Percentiles rank a stretch among this genome's conserved stretches.
phyloP scores from a whole-genome alignment of 176 grass and related monocot genomes.

The Otatea glauca region DNA sequence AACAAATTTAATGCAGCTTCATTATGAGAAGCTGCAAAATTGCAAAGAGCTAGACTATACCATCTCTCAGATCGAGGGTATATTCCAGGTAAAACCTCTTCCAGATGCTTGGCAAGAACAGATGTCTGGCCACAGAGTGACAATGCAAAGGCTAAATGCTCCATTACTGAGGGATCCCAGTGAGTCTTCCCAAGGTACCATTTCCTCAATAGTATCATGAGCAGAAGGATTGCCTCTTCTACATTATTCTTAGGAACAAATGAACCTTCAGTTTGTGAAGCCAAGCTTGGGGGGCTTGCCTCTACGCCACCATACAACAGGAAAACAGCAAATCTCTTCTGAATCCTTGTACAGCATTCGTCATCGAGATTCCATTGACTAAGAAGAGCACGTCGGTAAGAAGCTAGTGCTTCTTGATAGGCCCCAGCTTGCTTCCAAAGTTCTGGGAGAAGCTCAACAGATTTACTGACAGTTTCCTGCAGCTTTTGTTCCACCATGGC shows the following conservation, averaged over 20 bases:
- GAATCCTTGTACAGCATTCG: slow-evolving; percentile 81
- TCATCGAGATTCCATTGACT: slow-evolving; percentile 97
- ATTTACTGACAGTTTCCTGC: slow-evolving; percentile 90
- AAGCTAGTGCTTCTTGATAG: slow-evolving; percentile 74
- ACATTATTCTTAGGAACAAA: slow-evolving; percentile 93
- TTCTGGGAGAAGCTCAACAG: slow-evolving; percentile 95
- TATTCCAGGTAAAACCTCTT: slow-evolving; percentile 89
- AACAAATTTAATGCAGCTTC: slow-evolving; percentile 83
- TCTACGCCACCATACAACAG: slow-evolving; percentile 84
- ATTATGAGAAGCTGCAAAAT: slow-evolving; percentile 62
- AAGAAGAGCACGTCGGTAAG: slow-evolving; percentile 89
- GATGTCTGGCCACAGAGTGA: slow-evolving; percentile 85
- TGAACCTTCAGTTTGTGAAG: slow-evolving; percentile 81
- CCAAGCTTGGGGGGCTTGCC: slow-evolving; percentile 76
- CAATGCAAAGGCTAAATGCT: slow-evolving; percentile 88
- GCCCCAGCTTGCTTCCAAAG: slow-evolving; percentile 88
- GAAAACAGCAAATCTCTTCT: slow-evolving; percentile 89
- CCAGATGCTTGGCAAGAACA: slow-evolving; percentile 69
- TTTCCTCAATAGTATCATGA: slow-evolving; percentile 87
- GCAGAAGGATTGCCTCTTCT: slow-evolving; percentile 91
- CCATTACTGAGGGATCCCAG: slow-evolving; percentile 92
- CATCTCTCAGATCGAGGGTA: slow-evolving; percentile 86
- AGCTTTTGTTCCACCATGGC: slow-evolving; percentile 86
- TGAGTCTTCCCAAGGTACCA: slow-evolving; percentile 78
- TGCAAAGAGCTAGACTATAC: slow-evolving; percentile 84